Conservation (phyloP, 78 protist species). For the Dictyostelium firmibasis region DNA sequence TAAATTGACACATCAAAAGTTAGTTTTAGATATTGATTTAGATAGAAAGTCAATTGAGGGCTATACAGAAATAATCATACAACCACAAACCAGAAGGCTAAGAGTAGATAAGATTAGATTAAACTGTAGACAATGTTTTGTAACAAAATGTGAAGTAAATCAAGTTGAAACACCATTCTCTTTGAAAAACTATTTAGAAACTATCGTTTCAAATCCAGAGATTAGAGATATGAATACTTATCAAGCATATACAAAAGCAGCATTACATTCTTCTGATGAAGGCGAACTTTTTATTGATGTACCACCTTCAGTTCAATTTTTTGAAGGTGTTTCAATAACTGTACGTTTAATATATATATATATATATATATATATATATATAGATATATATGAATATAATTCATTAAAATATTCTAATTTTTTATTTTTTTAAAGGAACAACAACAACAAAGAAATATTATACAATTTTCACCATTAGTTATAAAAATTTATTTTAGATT, state of each 20-base stretch:
- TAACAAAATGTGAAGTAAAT: constrained; percentile 18
- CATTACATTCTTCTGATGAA: constrained; percentile 45
- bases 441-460: not conserved
- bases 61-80: constrained; percentile 52
- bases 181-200: constrained; percentile 37
- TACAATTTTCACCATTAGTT: constrained; percentile 53
- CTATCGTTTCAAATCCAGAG: constrained; percentile 16
- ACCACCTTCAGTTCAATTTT: constrained; percentile 50
- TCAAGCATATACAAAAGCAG: constrained; percentile 49
- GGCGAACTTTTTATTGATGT: constrained; percentile 65
- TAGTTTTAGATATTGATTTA: constrained; percentile 62
- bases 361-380: not conserved
- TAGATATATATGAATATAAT: no score
- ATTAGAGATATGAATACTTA: constrained; percentile 41
- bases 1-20: constrained; percentile 55
- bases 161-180: constrained; percentile 39
- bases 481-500: constrained; percentile 23
- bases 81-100: constrained; percentile 58
- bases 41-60: constrained; percentile 32
- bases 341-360: not conserved
- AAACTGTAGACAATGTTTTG: constrained; percentile 37
- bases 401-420: not conserved
- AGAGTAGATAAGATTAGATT: constrained; percentile 44
- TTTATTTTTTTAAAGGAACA: not conserved
- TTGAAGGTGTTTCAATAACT: constrained; percentile 18